Conservation (phyloP, 1,139 yeast species). For the Blastobotrys apis region DNA sequence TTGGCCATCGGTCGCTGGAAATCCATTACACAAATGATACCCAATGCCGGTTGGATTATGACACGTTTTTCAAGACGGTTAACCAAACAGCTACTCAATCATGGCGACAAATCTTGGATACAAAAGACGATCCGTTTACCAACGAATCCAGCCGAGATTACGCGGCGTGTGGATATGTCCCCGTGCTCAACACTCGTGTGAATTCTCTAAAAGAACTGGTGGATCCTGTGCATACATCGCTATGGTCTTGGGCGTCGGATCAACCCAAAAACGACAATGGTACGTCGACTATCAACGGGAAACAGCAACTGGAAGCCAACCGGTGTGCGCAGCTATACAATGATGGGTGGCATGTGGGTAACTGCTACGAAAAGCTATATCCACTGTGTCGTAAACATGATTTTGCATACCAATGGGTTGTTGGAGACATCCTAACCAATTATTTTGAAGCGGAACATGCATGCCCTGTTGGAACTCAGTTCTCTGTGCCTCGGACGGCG, state of each 20-base stretch:
- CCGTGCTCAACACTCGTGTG: conserved; percentile 47
- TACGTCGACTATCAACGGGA: conserved; percentile 14
- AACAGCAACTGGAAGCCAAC: conserved; percentile 40
- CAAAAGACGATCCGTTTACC: conserved; percentile 24
- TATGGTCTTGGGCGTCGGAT: conserved; percentile 71
- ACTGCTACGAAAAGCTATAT: conserved; percentile 55
- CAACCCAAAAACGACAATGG: conserved; percentile 42
- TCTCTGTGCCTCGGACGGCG: conserved; percentile 57
- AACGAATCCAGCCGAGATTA: conserved; percentile 35
- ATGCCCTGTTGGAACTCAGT: conserved; percentile 50
- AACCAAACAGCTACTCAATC: conserved; percentile 11
- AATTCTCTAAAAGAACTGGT: conserved; percentile 27
- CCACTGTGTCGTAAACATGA: conserved; percentile 53
- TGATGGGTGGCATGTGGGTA: conserved; percentile 54
- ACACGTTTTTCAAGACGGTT: conserved; percentile 1
- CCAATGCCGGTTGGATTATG: background rate
- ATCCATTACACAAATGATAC: conserved; percentile 3
- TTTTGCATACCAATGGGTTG: conserved; percentile 43
- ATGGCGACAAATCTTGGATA: conserved; percentile 17
- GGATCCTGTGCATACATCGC: conserved; percentile 35
- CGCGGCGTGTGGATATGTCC: conserved; percentile 55
- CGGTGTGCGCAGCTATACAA: conserved; percentile 56
- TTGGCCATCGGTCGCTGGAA: conserved; percentile 10
- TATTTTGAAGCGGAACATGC: conserved; percentile 52
- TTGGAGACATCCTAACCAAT: conserved; percentile 36